Percentiles rank a stretch among this genome's conserved stretches.
phyloP scores from a whole-genome alignment of 163 green algal genomes.

The Chloromonas sp. region DNA sequence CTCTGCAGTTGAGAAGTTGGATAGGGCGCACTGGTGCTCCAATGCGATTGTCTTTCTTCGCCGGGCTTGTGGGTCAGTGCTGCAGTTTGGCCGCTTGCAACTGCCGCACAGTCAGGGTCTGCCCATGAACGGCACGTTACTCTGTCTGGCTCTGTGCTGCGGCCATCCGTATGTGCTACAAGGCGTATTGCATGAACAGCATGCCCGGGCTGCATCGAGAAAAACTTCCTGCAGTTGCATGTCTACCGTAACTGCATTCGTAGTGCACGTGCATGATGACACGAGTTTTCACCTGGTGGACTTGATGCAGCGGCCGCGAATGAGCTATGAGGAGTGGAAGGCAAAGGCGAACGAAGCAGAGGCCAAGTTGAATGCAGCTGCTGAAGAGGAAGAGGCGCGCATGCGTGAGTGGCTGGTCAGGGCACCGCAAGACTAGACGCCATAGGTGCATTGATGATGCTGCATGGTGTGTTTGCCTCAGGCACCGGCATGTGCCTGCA shows the following conservation, averaged over 20 bases:
- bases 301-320: not conserved
- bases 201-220: not conserved
- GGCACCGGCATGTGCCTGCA: not conserved
- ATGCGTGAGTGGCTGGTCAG: constrained; percentile 23
- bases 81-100: too few species aligned
- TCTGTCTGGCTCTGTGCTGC: too few species aligned
- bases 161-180: too few species aligned
- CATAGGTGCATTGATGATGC: not conserved
- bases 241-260: not conserved
- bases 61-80: too few species aligned
- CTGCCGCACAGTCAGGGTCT: too few species aligned
- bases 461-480: not conserved
- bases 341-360: constrained; percentile 32
- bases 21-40: too few species aligned
- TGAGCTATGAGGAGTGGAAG: constrained; percentile 31
- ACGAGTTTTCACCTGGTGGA: constrained; percentile 1
- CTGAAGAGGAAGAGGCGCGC: constrained; percentile 24
- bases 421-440: too few species aligned
- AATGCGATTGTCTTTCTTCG: too few species aligned
- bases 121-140: too few species aligned
- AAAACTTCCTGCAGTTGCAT: not conserved
- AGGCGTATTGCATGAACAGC: not conserved
- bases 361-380: constrained; percentile 20
- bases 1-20: too few species aligned
- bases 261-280: not conserved